These are phyloP conservation scores for Hondaea fermentalgiana DNA, from an alignment of 108 stramenopile species.

Conservation along the genomic window DNA sequence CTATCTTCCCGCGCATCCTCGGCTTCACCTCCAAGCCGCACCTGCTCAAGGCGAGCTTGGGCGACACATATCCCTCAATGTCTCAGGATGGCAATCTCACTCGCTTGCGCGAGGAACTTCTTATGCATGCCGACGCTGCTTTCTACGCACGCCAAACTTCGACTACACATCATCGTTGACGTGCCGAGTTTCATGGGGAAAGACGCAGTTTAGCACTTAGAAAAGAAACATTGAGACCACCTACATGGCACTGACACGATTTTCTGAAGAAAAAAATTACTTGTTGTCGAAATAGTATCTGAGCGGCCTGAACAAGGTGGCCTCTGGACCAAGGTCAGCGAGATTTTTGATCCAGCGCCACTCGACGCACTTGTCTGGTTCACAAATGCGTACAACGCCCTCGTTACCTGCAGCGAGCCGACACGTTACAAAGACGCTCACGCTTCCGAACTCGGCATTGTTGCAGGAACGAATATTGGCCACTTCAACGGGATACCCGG, in stretches of 20 bases:
- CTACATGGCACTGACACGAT: too few relatives aligned
- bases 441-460: not conserved
- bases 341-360: not conserved
- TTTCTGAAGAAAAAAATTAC: not conserved
- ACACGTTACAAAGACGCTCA: not conserved
- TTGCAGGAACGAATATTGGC: not conserved
- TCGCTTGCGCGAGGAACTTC: not conserved
- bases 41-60: not conserved
- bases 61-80: not conserved
- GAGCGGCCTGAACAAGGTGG: not conserved
- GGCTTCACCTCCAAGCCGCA: not conserved
- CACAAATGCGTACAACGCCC: not conserved
- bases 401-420: not conserved
- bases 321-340: not conserved
- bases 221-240: too few relatives aligned
- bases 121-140: not conserved
- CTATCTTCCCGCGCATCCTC: not conserved
- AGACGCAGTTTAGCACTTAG: too few relatives aligned
- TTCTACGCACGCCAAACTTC: not conserved
- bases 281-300: not conserved
- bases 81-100: not conserved
- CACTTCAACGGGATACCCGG: not conserved
- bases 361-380: conserved; percentile 16
- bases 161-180: not conserved
- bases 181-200: not conserved